Evolutionary conservation across 2,329 filamentous ascomycete species (phyloP), one percentile per base, ranked within the genome.

Genomic region (Myriosclerotinia duriaeana): DNA sequence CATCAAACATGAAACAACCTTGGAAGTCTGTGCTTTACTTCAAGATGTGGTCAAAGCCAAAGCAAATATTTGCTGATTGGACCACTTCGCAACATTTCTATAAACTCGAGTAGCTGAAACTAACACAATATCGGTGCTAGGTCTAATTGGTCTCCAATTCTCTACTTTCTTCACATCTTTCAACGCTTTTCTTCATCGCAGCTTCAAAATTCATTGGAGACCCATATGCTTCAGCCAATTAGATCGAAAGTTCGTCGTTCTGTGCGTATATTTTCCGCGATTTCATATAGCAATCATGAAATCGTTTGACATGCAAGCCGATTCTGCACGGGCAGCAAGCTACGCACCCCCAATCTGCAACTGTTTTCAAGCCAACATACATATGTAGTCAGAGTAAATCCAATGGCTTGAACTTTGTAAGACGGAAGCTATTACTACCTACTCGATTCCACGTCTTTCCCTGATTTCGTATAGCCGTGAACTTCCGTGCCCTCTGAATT

Each of bases 111-210:
- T 14, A 60, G 26, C 42, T 48, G 56, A 60, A 60, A 60, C 56
- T 48, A 60, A 26, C 34, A 42, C 15, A 38, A 48, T 36, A 15
- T 59, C 53, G 63, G 63, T 52, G 63, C 63, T 65, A 53, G 53
- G 63, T 59, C 44, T 5, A 22, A 52, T n/a, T n/a, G 30, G 46
- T 42, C 22, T 40, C 63, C 63, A 53, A 59, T 50, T 36, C 50
- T 46, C 12, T 48, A 17, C 30, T 40, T 58, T 58, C 30, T 48
- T 50, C 30, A 50, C 20, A 54, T 6, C 12, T 44, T 34, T 55
- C 46, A 53, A 38, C n/a, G 30, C 52, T 17, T 46, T 56, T 48
- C 53, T 15, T 46, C 40, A 15, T 42, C 11, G 12, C 38, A 22
- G 52, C 36, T 64, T 30, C 62, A 64, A 17, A 56, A 4, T 26